Evolutionary conservation across 192 early-diverging fungal genomes (phyloP).

Genomic region (Podila clonocystis): DNA sequence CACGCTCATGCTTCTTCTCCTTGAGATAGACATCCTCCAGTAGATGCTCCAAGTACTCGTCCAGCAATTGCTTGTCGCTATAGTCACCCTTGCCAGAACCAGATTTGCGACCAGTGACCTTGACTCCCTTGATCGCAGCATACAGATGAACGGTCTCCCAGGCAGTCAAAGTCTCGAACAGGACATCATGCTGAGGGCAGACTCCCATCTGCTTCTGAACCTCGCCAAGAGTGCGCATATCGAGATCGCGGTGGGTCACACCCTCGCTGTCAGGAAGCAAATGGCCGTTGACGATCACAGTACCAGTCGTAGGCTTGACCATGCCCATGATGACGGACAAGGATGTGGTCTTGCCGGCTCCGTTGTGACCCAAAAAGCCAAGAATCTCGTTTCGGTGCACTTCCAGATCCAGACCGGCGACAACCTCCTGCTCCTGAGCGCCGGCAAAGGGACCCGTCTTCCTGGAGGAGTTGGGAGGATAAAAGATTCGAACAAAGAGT

Average conservation of each 20-base stretch:
- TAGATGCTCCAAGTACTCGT: slow-evolving; percentile 35
- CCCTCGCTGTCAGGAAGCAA: slow-evolving; percentile 29
- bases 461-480: slow-evolving; percentile 23
- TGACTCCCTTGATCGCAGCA: slow-evolving; percentile 60
- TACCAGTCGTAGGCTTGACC: slow-evolving; percentile 42
- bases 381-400: slow-evolving; percentile 60
- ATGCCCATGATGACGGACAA: slow-evolving; percentile 52
- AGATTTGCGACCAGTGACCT: slow-evolving; percentile 17
- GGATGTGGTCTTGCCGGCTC: slow-evolving; percentile 67
- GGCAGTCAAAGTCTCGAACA: slow-evolving; percentile 57
- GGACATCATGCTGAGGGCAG: slow-evolving; percentile 67
- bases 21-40: slow-evolving; percentile 48
- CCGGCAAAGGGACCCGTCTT: slow-evolving; percentile 30
- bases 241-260: slow-evolving; percentile 19
- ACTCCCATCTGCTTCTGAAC: slow-evolving; percentile 61
- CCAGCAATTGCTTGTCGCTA: slow-evolving; percentile 23
- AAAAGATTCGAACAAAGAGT: slow-evolving; percentile 23
- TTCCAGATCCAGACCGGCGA: slow-evolving; percentile 49
- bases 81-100: neutral
- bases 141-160: slow-evolving; percentile 60
- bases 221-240: slow-evolving; percentile 33
- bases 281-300: slow-evolving; percentile 39
- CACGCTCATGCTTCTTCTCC: slow-evolving; percentile 51
- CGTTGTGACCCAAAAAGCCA: slow-evolving; percentile 68
- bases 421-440: slow-evolving; percentile 28